A percentile compares a stretch with the other conserved stretches of the same genome.
Conservation (phyloP, 75 land plant genomes). For the Pseudotsuga menziesii region DNA sequence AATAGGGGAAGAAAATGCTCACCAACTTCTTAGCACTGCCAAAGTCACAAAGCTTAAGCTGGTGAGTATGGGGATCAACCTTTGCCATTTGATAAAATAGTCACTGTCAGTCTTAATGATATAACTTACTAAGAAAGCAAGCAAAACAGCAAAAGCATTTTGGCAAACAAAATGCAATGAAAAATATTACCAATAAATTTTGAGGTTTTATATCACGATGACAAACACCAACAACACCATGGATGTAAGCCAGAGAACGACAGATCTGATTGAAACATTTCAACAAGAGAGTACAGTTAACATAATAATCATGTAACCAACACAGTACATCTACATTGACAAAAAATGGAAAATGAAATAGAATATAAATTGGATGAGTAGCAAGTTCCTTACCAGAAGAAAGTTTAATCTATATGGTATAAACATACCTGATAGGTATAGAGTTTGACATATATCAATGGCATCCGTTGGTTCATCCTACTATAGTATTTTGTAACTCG, state of each 20-base stretch:
- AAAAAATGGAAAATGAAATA: neutral
- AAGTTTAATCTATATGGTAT: too few species aligned
- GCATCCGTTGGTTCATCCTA: slow-evolving; percentile 69
- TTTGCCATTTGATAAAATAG: slow-evolving; percentile 8
- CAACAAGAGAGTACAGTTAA: too few species aligned
- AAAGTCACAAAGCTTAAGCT: slow-evolving; percentile 91
- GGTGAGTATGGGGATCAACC: slow-evolving; percentile 97
- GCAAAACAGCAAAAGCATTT: neutral
- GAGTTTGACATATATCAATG: slow-evolving; percentile 80
- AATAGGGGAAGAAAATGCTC: neutral
- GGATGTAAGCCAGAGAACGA: slow-evolving; percentile 77
- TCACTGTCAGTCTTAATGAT: neutral
- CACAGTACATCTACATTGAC: neutral
- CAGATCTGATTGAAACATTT: slow-evolving; percentile 50
- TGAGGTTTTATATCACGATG: slow-evolving; percentile 92
- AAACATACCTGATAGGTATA: slow-evolving; percentile 73
- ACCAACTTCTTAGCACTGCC: slow-evolving; percentile 96
- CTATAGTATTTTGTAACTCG: slow-evolving; percentile 65
- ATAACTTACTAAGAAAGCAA: neutral
- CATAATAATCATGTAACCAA: neutral
- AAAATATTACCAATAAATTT: slow-evolving; percentile 56
- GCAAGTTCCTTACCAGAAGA: too few species aligned
- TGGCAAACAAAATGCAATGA: neutral
- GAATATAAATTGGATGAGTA: too few species aligned
- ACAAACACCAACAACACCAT: slow-evolving; percentile 73